These are phyloP conservation scores for Penicillium janthinellum DNA, from an alignment of 2,329 filamentous ascomycete genomes.

Conservation along the genomic window DNA sequence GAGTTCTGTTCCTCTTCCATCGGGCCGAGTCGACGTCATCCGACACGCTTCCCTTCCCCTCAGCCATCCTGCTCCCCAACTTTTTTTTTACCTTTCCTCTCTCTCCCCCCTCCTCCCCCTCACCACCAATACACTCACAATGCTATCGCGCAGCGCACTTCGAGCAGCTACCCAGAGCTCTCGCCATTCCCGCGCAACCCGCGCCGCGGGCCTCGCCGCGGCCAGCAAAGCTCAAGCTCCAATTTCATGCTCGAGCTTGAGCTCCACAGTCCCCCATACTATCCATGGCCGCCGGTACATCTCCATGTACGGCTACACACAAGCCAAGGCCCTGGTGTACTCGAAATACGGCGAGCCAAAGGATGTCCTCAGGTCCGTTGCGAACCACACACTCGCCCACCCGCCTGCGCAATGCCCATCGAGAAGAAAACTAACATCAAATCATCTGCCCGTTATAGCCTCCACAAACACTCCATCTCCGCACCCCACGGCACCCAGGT, in stretches of 20 bases:
- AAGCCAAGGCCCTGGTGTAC: slow-evolving; percentile 53
- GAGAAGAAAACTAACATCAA: not conserved
- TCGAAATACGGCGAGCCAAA: slow-evolving; percentile 52
- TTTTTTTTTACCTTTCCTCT: not conserved
- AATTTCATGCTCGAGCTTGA: slow-evolving; percentile 17
- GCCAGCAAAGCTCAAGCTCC: slow-evolving; percentile 8
- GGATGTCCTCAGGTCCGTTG: slow-evolving; percentile 47
- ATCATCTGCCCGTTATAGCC: slow-evolving; percentile 21
- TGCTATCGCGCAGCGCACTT: slow-evolving; percentile 33
- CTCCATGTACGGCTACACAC: slow-evolving; percentile 53
- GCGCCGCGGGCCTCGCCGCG: slow-evolving; percentile 9
- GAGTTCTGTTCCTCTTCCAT: slow-evolving; percentile 7
- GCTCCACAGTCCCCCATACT: slow-evolving; percentile 9
- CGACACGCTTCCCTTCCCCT: slow-evolving; percentile 5
- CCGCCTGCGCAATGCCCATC: not conserved
- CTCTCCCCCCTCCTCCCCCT: not conserved
- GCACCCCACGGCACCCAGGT: slow-evolving; percentile 61
- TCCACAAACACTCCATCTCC: slow-evolving; percentile 54
- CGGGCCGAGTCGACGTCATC: slow-evolving; percentile 25
- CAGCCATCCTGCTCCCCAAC: not conserved
- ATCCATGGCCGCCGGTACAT: slow-evolving; percentile 39
- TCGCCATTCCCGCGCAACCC: slow-evolving; percentile 15
- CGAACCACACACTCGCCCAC: not conserved
- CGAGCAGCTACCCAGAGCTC: slow-evolving; percentile 24
- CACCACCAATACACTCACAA: slow-evolving; percentile 15